Percentiles rank a stretch among this genome's conserved stretches.
These are phyloP conservation scores for Melocanna baccifera DNA, from an alignment of 176 grass and related monocot genomes.

Conservation along the genomic window DNA sequence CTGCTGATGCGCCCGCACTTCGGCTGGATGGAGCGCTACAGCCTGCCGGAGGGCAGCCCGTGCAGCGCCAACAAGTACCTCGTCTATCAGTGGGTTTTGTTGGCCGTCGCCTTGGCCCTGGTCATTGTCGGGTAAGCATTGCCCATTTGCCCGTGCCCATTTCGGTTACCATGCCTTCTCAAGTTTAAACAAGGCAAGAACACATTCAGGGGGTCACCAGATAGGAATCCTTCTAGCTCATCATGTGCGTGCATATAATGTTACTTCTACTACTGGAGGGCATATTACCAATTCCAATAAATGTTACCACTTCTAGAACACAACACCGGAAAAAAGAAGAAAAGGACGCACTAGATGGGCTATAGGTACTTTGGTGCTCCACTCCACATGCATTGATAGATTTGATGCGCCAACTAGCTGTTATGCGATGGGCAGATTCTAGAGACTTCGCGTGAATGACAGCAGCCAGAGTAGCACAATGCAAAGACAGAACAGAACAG, in stretches of 20 bases:
- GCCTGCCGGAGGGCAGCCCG: constrained; percentile 38
- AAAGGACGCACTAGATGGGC: background rate
- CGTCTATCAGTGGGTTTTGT: constrained; percentile 63
- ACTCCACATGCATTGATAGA: background rate
- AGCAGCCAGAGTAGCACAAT: background rate
- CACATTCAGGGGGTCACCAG: background rate
- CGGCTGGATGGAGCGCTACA: constrained; percentile 62
- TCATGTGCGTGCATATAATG: background rate
- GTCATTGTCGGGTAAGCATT: constrained; percentile 55
- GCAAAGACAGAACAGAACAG: background rate
- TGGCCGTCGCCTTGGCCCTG: constrained; percentile 37
- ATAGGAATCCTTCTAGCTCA: background rate
- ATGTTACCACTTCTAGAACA: background rate
- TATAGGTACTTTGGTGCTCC: background rate
- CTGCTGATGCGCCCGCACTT: constrained; percentile 71
- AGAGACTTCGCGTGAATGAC: background rate
- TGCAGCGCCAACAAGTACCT: constrained; percentile 60
- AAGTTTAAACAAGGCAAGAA: background rate
- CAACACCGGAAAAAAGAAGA: background rate
- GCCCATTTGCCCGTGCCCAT: background rate
- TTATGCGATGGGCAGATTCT: background rate
- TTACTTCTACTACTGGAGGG: background rate
- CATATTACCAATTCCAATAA: background rate
- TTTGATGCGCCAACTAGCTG: background rate
- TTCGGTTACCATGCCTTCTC: background rate